Evolutionary conservation across 2,329 filamentous ascomycete species (phyloP), one percentile per base, ranked within the genome.

Genomic region (Aphanoascus verrucosus): DNA sequence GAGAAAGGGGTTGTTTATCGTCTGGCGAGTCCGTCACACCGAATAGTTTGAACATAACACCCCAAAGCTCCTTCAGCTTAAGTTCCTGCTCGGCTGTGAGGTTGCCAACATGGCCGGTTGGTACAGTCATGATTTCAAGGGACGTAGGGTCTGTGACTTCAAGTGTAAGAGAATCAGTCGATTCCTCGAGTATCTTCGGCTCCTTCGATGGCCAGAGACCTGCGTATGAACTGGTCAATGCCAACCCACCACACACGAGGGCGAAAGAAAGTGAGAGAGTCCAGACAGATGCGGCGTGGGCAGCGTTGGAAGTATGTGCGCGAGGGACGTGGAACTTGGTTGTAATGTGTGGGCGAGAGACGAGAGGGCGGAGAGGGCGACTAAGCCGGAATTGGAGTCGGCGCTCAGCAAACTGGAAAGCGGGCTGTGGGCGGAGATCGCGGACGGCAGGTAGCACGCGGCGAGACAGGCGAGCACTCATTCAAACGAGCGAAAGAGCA

Each of bases 41-140:
- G 60, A 94, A 78, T 38, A 88, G 77, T 52, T 85, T 84, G 59
- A 94, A 77, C 35, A 88, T 77, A 52, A 83, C 74, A 12, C 78
- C 71, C 93, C 93, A 98, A 60, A 97, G 79, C 68, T 94, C 85
- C 63, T 85, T 86, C 55, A 98, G 75, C 72, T 94, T 96, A 58
- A 80, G 79, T 63, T 95, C 88, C 72, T 98, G 83, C 58, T 96
- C 90, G 2, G 82, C 69, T n/a, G 90, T 96, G 55, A 98, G 77
- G 61, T 87, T 95, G 55, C 88, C 89, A 52, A 88, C 80, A 57
- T 89, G 83, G 51, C 93, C 93, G 32, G 64, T 64, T 41, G 63
- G 63, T 32, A 60, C 56, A 50, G 67, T 58, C 63, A 70, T 68
- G 52, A 62, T 67, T 50, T 65, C 32, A 15, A 46, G 19, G 23